Evolutionary conservation across 495 filamentous ascomycete genomes (phyloP).

Genomic region (Penicillium lividum): DNA sequence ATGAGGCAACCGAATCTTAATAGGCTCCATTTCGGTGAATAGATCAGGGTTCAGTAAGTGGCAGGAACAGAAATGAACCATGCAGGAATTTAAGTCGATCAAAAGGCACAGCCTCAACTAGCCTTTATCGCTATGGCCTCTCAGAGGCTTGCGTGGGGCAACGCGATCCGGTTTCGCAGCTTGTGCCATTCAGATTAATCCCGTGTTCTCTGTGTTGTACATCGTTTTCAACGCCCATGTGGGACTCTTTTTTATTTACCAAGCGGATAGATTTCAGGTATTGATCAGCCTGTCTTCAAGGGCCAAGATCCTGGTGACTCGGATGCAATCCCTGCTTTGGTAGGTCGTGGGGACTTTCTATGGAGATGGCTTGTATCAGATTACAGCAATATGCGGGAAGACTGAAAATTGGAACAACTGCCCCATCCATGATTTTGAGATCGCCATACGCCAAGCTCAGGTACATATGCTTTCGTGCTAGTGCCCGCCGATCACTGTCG

Average conservation of each 20-base stretch:
- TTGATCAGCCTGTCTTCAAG: not conserved
- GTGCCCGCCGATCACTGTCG: not conserved
- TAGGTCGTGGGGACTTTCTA: not conserved
- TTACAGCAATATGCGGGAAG: not conserved
- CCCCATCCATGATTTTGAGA: not conserved
- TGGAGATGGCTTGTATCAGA: not conserved
- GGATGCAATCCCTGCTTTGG: not conserved
- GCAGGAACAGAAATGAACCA: not conserved
- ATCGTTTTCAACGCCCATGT: not conserved
- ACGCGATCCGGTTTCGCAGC: slow-evolving; percentile 1
- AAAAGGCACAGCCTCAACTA: not conserved
- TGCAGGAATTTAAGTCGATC: not conserved
- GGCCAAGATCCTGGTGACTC: not conserved
- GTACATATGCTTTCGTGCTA: not conserved
- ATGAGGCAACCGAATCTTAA: slow-evolving; percentile 20
- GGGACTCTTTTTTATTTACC: not conserved
- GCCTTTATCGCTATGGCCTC: not conserved
- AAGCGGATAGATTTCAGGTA: not conserved
- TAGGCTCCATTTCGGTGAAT: slow-evolving; percentile 2
- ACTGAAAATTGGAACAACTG: not conserved
- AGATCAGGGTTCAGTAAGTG: not conserved
- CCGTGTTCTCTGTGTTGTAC: not conserved
- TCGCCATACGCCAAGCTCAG: not conserved
- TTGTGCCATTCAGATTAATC: not conserved
- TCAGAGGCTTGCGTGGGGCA: not conserved